phyloP scores from a whole-genome alignment of 345 rosid genomes.

The Arabidopsis arenosa region DNA sequence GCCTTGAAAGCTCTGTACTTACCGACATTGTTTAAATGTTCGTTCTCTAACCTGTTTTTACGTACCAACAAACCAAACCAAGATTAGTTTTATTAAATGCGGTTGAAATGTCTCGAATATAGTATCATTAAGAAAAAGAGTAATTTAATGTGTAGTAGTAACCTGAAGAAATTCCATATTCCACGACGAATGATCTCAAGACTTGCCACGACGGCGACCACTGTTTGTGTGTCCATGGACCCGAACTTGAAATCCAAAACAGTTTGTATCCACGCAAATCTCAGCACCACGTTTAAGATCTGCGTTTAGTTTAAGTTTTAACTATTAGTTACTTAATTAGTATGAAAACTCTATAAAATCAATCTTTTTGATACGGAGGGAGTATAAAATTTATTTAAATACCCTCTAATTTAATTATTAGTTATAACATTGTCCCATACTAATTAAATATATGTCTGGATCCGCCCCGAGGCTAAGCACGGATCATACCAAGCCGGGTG shows the following conservation, averaged over 20 bases:
- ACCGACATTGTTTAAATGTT: slow-evolving; percentile 67
- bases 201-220: slow-evolving; percentile 59
- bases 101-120: background rate
- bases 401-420: too few species aligned
- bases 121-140: background rate
- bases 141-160: background rate
- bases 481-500: background rate
- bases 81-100: background rate
- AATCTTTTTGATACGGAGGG: too few species aligned
- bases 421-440: too few species aligned
- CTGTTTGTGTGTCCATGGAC: slow-evolving; percentile 54
- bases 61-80: slow-evolving; percentile 22
- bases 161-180: slow-evolving; percentile 90
- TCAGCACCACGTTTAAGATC: slow-evolving; percentile 65
- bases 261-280: slow-evolving; percentile 78
- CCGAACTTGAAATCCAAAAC: slow-evolving; percentile 52
- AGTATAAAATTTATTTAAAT: background rate
- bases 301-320: slow-evolving; percentile 43
- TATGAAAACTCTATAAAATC: too few species aligned
- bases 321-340: background rate
- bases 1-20: slow-evolving; percentile 66
- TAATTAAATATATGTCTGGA: too few species aligned
- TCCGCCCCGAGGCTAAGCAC: background rate
- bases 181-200: slow-evolving; percentile 84
- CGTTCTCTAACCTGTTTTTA: slow-evolving; percentile 59